These are phyloP conservation scores for Amanita subjunquillea DNA, from an alignment of 768 basidiomycete species.

Conservation along the genomic window DNA sequence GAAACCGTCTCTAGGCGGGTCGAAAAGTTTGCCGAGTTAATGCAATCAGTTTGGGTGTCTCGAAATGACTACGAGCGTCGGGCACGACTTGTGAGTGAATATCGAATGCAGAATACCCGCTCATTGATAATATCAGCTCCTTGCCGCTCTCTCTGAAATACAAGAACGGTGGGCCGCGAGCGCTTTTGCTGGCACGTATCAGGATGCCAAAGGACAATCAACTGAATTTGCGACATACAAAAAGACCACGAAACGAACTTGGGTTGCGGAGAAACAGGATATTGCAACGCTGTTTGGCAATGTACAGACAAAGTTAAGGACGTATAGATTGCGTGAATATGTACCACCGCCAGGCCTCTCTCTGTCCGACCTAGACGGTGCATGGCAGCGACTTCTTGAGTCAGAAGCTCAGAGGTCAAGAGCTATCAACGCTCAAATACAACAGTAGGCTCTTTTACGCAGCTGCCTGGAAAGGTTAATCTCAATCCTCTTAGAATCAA, in stretches of 20 bases:
- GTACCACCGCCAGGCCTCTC: constrained; percentile 65
- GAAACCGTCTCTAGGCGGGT: constrained; percentile 91
- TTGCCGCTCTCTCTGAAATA: constrained; percentile 54
- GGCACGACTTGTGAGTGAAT: constrained; percentile 46
- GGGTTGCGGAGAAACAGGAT: constrained; percentile 88
- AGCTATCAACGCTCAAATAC: constrained; percentile 81
- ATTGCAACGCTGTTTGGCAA: constrained; percentile 83
- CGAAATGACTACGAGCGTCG: constrained; percentile 91
- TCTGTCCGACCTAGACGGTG: constrained; percentile 61
- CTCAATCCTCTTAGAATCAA: constrained; percentile 54
- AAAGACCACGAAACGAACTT: constrained; percentile 71
- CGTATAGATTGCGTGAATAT: constrained; percentile 82
- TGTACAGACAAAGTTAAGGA: constrained; percentile 87
- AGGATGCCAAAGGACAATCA: constrained; percentile 72
- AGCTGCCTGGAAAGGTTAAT: not conserved
- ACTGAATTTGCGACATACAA: constrained; percentile 72
- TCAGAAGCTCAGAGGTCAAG: constrained; percentile 73
- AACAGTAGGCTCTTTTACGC: constrained; percentile 46
- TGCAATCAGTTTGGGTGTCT: constrained; percentile 85
- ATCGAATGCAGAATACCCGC: constrained; percentile 5
- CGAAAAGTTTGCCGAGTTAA: constrained; percentile 91
- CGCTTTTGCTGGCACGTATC: constrained; percentile 63
- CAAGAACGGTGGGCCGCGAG: constrained; percentile 63
- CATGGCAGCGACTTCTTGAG: constrained; percentile 63
- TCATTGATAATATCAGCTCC: constrained; percentile 31